These are phyloP conservation scores for Phellinidium pouzarii DNA, from an alignment of 1,284 basidiomycete species.

Conservation along the genomic window DNA sequence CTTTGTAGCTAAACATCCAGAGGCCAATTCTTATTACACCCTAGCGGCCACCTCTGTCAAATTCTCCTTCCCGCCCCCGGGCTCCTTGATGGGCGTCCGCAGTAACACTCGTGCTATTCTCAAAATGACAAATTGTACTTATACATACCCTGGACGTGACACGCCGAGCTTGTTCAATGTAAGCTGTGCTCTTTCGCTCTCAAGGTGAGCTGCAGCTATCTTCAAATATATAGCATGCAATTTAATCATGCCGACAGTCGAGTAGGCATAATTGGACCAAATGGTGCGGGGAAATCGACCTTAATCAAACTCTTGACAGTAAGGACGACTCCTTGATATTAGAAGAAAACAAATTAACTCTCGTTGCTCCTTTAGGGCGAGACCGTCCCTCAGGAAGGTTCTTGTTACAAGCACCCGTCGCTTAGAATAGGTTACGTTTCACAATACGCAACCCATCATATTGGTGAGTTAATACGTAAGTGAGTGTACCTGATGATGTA, in stretches of 20 bases:
- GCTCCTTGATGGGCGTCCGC: constrained; percentile 94
- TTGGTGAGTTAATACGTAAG: constrained; percentile 42
- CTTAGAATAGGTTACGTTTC: constrained; percentile 97
- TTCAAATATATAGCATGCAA: constrained; percentile 16
- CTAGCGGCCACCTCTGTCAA: constrained; percentile 93
- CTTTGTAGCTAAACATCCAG: constrained; percentile 89
- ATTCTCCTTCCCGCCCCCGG: constrained; percentile 95
- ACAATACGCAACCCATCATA: constrained; percentile 96
- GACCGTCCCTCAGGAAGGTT: constrained; percentile 87
- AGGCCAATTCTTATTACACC: constrained; percentile 97
- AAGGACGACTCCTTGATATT: constrained; percentile 23
- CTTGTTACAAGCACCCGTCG: constrained; percentile 94
- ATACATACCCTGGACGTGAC: constrained; percentile 86
- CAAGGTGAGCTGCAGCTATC: constrained; percentile 47
- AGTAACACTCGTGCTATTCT: constrained; percentile 96
- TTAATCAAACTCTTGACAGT: constrained; percentile 93
- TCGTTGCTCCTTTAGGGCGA: constrained; percentile 59
- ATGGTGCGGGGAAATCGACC: constrained; percentile 94
- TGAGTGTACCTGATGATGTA: constrained; percentile 10
- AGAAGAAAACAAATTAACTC: neutral
- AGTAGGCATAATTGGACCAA: constrained; percentile 87
- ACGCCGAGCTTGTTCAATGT: constrained; percentile 84
- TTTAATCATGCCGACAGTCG: constrained; percentile 41
- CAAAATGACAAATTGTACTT: constrained; percentile 89
- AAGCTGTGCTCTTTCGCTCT: constrained; percentile 89